Evolutionary conservation across 2,329 filamentous ascomycete species (phyloP).

Genomic region (Trichoderma simmonsii): DNA sequence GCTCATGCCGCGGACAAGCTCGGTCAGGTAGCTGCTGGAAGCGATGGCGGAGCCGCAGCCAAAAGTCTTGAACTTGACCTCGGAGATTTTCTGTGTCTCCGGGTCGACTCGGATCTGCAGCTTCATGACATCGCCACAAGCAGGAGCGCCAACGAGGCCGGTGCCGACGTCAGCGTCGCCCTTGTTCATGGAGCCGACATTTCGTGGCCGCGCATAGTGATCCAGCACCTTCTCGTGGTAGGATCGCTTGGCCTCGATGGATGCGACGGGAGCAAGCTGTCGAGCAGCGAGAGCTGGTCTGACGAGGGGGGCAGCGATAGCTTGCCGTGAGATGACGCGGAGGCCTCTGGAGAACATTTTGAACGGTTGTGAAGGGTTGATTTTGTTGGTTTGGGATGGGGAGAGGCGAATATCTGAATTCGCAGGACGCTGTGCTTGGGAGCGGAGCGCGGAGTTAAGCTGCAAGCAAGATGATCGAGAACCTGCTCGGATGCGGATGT

Average conservation of each 20-base stretch:
- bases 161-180: slow-evolving; percentile 80
- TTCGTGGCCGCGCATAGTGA: slow-evolving; percentile 53
- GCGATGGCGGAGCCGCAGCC: slow-evolving; percentile 94
- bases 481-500: neutral
- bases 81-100: slow-evolving; percentile 80
- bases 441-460: neutral
- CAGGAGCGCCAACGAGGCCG: slow-evolving; percentile 83
- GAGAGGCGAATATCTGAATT: neutral
- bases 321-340: slow-evolving; percentile 43
- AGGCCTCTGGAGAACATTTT: slow-evolving; percentile 48
- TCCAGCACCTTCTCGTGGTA: slow-evolving; percentile 54
- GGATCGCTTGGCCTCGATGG: slow-evolving; percentile 42
- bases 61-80: slow-evolving; percentile 98
- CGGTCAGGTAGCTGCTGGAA: slow-evolving; percentile 89
- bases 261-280: slow-evolving; percentile 40
- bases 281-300: slow-evolving; percentile 36
- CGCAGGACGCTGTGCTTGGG: neutral
- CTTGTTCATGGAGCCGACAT: slow-evolving; percentile 63
- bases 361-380: neutral
- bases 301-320: slow-evolving; percentile 38
- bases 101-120: slow-evolving; percentile 78
- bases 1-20: slow-evolving; percentile 91
- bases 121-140: slow-evolving; percentile 91
- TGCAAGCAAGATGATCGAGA: neutral
- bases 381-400: neutral